phyloP scores from a whole-genome alignment of 1,139 yeast genomes.

The Candida tropicalis region DNA sequence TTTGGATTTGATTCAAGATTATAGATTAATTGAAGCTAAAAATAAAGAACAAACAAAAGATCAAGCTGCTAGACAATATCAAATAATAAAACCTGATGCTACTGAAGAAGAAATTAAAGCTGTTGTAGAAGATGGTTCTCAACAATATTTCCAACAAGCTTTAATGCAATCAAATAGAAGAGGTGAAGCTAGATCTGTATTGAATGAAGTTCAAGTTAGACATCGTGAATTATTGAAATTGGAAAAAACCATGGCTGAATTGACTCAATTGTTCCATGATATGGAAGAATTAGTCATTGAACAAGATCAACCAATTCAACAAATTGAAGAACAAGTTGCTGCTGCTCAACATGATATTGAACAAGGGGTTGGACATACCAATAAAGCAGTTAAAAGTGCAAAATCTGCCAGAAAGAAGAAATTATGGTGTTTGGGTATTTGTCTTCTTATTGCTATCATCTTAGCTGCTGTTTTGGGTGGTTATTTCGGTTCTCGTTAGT shows the following conservation, averaged over 20 bases:
- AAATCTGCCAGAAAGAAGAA: constrained; percentile 90
- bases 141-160: constrained; percentile 94
- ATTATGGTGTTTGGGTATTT: constrained; percentile 80
- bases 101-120: constrained; percentile 79
- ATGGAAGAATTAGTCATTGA: constrained; percentile 97
- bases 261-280: constrained; percentile 91
- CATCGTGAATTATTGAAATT: constrained; percentile 94
- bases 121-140: constrained; percentile 83
- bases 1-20: constrained; percentile 81
- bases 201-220: constrained; percentile 94
- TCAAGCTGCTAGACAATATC: constrained; percentile 92
- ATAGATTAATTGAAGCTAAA: constrained; percentile 83
- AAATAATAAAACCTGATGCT: constrained; percentile 92
- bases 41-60: constrained; percentile 82
- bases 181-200: constrained; percentile 95
- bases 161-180: constrained; percentile 88
- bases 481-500: constrained; percentile 34
- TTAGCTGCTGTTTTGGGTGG: constrained; percentile 68
- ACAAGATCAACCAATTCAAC: constrained; percentile 88
- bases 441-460: constrained; percentile 59
- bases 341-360: constrained; percentile 90
- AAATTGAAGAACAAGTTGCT: constrained; percentile 78
- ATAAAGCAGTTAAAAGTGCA: constrained; percentile 87
- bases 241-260: constrained; percentile 94
- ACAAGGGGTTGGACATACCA: constrained; percentile 92